Base-by-base conservation (phyloP, 441 rosid genomes). In the Pelargonium exstipulatum region DNA sequence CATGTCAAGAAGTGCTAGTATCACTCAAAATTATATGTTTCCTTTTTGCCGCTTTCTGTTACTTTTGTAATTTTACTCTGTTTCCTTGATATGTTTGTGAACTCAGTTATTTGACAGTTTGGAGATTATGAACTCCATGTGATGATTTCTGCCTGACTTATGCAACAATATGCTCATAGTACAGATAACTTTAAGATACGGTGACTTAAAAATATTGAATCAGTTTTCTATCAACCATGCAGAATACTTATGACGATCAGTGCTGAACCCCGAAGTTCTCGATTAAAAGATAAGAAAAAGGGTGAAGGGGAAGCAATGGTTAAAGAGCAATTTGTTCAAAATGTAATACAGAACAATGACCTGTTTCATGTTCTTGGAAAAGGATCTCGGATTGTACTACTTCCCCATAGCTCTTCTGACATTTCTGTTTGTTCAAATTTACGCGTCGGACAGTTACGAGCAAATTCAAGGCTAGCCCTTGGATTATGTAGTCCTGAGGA, bases 221-320 rank as follows among this genome's bases (percentile, higher is more conserved):
- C 35, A 37, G 60, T 76, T 48, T 70, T 66, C 48, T 12, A 73
- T 70, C 67, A 65, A 80, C 70, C 51, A 75, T 84, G 78, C 89
- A 92, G 97, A 81, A 62, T 82, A 65, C 95, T 96, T 65, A 29
- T 60, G 71, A 78, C 76, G 77, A 74, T 79, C 73, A 69, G 64
- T 74, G 46, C 83, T 51, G 92, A 88, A 74, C 99, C 98, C 45
- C 86, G 95, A 74, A 95, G 98, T 83, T 92, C 98, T 57, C 85
- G 98, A 76, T 80, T 90, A 79, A 91, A 92, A 79, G 92, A 92
- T 67, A 95, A 90, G 94, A 87, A 81, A 73, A 91, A 84, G 82
- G 88, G 88, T 69, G 98, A 92, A 84, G 96, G 92, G 62, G 98
- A 95, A 78, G 83, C 76, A 40, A 83, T 91, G 77, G 84, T 90